phyloP scores from a whole-genome alignment of 148 eudicot species.

The Bassia scoparia region DNA sequence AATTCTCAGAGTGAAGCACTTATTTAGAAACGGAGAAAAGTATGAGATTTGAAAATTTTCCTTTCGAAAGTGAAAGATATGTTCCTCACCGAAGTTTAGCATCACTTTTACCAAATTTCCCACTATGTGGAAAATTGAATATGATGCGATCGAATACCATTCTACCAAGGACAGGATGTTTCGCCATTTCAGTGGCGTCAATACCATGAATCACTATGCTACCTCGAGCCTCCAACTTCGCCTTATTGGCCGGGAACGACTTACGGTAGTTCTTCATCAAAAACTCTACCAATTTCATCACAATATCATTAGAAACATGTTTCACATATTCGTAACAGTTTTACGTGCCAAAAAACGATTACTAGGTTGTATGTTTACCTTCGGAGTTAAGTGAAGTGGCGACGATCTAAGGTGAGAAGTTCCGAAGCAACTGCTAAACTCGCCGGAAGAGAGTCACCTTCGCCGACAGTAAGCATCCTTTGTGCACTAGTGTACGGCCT shows the following conservation, averaged over 20 bases:
- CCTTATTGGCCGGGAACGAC: conserved; percentile 6
- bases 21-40: no score
- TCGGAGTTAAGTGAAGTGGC: conserved; percentile 24
- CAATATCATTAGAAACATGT: not conserved
- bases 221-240: conserved; percentile 6
- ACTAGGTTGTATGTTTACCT: no score
- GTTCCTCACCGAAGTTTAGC: conserved; percentile 10
- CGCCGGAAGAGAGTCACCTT: no score
- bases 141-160: conserved; percentile 24
- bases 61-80: not conserved
- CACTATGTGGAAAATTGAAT: conserved; percentile 27
- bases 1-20: not conserved
- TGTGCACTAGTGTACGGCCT: no score
- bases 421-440: no score
- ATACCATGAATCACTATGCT: conserved; percentile 19
- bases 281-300: not conserved
- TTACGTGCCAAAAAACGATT: no score
- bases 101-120: not conserved
- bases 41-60: not conserved
- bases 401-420: no score
- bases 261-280: conserved; percentile 1
- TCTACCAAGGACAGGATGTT: not conserved
- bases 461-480: no score
- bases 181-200: conserved; percentile 23
- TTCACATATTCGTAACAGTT: not conserved